A percentile compares a stretch with the other conserved stretches of the same genome.
Evolutionary conservation across 1,139 yeast species (phyloP).

Genomic region (Taphrina pruni): DNA sequence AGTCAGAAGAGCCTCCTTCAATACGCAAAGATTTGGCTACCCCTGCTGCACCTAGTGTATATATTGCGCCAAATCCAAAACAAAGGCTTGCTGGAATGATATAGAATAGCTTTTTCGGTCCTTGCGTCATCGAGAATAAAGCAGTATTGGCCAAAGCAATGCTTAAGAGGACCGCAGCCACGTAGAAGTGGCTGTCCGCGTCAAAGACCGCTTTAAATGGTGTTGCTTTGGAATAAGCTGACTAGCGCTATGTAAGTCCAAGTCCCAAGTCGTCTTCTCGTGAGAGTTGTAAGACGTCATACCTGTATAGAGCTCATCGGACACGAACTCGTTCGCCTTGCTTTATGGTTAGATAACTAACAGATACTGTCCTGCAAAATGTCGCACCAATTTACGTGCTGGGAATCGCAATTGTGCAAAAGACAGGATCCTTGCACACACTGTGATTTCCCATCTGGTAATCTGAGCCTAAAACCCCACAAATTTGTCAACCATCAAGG

Average conservation of each 20-base stretch:
- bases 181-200: slow-evolving; percentile 40
- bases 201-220: slow-evolving; percentile 42
- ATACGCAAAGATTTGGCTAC: background rate
- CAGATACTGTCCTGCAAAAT: too few relatives aligned
- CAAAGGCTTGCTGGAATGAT: slow-evolving; percentile 21
- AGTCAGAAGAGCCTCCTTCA: too few relatives aligned
- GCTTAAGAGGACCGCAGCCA: slow-evolving; percentile 42
- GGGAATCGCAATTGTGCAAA: too few relatives aligned
- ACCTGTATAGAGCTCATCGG: slow-evolving; percentile 17
- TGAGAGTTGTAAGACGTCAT: background rate
- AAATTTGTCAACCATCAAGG: background rate
- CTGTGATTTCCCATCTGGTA: background rate
- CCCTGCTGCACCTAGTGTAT: slow-evolving; percentile 26
- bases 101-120: background rate
- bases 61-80: slow-evolving; percentile 22
- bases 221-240: slow-evolving; percentile 42
- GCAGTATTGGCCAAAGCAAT: slow-evolving; percentile 44
- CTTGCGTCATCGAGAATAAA: slow-evolving; percentile 35
- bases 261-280: too few relatives aligned
- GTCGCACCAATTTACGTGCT: too few relatives aligned
- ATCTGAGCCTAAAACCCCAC: background rate
- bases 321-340: background rate
- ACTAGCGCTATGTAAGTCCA: slow-evolving; percentile 17
- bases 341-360: background rate
- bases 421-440: too few relatives aligned